Percentiles rank a stretch among this genome's conserved stretches.
phyloP scores from a whole-genome alignment of 225 moss, liverwort and hornwort species.

The Marchantia paleacea region DNA sequence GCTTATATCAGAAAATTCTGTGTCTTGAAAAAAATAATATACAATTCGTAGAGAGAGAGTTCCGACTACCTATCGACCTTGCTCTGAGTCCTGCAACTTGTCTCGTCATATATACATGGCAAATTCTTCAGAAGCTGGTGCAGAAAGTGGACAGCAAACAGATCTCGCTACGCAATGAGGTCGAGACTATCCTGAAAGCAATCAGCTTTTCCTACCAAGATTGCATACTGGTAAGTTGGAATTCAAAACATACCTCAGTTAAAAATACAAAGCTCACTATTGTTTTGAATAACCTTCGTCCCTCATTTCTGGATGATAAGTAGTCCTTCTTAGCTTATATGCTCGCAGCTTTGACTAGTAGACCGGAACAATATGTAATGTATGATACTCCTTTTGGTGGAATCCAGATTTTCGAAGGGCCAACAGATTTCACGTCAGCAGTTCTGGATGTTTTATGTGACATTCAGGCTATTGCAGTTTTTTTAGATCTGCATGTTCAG shows the following conservation, averaged over 20 bases:
- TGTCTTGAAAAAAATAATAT: conserved; percentile 69
- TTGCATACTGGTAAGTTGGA: conserved; percentile 69
- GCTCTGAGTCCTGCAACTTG: conserved; percentile 74
- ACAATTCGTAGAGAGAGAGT: conserved; percentile 87
- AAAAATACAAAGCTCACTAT: not conserved
- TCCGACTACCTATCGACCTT: conserved; percentile 77
- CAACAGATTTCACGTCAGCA: conserved; percentile 52
- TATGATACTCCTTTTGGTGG: not conserved
- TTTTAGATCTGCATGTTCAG: conserved; percentile 59
- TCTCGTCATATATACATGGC: conserved; percentile 65
- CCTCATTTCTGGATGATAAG: not conserved
- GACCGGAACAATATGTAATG: not conserved
- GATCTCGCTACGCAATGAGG: conserved; percentile 29
- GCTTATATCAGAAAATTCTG: conserved; percentile 75
- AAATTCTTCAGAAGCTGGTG: conserved; percentile 42
- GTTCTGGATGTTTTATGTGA: conserved; percentile 45
- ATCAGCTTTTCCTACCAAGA: conserved; percentile 70
- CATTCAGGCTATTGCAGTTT: conserved; percentile 51
- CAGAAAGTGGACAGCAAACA: conserved; percentile 32
- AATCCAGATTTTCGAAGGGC: conserved; percentile 89
- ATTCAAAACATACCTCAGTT: not conserved
- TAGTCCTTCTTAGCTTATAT: not conserved
- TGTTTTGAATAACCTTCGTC: not conserved
- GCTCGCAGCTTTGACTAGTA: not conserved
- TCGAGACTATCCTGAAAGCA: conserved; percentile 71